phyloP scores from a whole-genome alignment of 345 rosid species.

The Isatis tinctoria region DNA sequence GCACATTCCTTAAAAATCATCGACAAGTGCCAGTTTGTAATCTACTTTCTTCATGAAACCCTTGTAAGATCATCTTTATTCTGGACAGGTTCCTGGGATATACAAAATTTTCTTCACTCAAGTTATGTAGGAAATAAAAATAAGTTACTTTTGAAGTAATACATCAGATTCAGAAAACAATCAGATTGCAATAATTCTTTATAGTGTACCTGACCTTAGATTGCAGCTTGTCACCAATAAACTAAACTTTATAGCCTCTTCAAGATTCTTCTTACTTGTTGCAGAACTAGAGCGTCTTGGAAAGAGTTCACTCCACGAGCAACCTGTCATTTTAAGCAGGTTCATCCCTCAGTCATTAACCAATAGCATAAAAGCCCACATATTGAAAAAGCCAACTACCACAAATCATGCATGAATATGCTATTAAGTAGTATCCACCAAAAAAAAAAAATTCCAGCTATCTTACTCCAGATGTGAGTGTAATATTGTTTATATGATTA shows the following conservation, averaged over 20 bases:
- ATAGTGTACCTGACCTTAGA: conserved; percentile 50
- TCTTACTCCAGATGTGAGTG: conserved; percentile 12
- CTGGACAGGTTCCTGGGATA: conserved; percentile 84
- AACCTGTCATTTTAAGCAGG: conserved; percentile 52
- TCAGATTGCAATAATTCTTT: conserved; percentile 1
- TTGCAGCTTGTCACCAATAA: conserved; percentile 62
- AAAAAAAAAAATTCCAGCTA: not conserved
- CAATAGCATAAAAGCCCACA: conserved; percentile 3
- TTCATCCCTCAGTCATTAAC: conserved; percentile 12
- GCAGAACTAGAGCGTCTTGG: conserved; percentile 73
- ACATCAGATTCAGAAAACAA: too few relatives aligned
- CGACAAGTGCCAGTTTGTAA: conserved; percentile 85
- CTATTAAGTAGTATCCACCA: not conserved
- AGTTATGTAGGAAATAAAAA: conserved; percentile 6
- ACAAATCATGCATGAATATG: not conserved
- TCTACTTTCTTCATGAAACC: conserved; percentile 85
- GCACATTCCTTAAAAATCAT: conserved; percentile 48
- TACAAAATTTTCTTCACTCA: conserved; percentile 5
- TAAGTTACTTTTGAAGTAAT: not conserved
- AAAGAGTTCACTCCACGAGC: conserved; percentile 67
- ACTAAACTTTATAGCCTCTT: conserved; percentile 71
- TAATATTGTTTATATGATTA: conserved; percentile 1
- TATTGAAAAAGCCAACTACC: conserved; percentile 5
- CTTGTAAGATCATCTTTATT: conserved; percentile 64
- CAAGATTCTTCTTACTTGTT: conserved; percentile 68